Evolutionary conservation across 148 eudicot species (phyloP).

Genomic region (Fagopyrum tataricum): DNA sequence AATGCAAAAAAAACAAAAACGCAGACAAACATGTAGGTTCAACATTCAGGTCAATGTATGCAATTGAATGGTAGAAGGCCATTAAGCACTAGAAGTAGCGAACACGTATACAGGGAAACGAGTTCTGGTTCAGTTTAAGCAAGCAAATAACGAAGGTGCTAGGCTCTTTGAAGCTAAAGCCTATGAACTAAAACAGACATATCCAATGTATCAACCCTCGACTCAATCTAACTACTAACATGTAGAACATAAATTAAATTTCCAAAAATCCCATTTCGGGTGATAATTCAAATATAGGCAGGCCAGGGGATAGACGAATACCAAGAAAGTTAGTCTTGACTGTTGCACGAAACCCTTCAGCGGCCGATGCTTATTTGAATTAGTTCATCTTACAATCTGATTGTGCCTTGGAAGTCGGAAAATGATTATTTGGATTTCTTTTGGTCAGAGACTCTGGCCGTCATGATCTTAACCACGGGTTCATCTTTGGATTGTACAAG

Average conservation of each 20-base stretch:
- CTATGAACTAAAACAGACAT: background rate
- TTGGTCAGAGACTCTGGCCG: slow-evolving; percentile 72
- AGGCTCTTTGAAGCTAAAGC: background rate
- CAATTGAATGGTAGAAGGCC: background rate
- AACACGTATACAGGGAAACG: background rate
- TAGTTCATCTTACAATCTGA: background rate
- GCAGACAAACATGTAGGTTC: background rate
- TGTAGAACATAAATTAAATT: background rate
- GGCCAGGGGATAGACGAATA: background rate
- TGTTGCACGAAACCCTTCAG: background rate
- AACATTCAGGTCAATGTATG: background rate
- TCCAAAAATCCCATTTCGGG: background rate
- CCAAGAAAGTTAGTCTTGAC: background rate
- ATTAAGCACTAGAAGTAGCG: background rate
- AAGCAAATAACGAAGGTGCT: background rate
- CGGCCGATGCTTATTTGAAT: slow-evolving; percentile 1
- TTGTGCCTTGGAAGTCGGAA: background rate
- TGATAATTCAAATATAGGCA: background rate
- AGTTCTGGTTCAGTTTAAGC: background rate
- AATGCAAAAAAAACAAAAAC: background rate
- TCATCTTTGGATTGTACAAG: slow-evolving; percentile 48
- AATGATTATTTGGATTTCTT: slow-evolving; percentile 26
- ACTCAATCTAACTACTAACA: background rate
- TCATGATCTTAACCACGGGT: slow-evolving; percentile 66
- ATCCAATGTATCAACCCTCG: background rate